Conservation (phyloP, 306 rosid species). For the Prosopis cineraria region DNA sequence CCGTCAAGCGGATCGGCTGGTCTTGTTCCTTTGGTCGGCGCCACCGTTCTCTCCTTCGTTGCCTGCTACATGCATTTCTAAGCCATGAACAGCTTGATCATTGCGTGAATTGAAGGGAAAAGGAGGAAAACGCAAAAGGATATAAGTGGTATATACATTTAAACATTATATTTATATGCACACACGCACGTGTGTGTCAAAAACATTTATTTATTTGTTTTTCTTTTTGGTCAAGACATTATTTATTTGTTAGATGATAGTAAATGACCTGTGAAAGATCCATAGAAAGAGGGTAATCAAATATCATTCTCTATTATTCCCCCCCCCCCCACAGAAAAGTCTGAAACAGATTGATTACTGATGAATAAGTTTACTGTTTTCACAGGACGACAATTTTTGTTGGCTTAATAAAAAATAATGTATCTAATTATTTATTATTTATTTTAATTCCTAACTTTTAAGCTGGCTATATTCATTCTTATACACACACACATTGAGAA, state of each 20-base stretch:
- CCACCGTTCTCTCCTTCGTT: constrained; percentile 49
- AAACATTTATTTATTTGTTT: neutral
- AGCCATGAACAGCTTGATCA: neutral
- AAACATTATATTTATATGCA: neutral
- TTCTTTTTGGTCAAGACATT: too few species aligned
- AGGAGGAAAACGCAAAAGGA: neutral
- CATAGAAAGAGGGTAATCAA: neutral
- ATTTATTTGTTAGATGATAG: neutral
- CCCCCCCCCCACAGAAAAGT: neutral
- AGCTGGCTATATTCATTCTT: neutral
- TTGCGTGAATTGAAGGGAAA: neutral
- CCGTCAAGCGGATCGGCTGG: constrained; percentile 36
- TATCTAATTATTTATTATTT: neutral
- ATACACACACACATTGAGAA: neutral
- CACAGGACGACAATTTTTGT: neutral
- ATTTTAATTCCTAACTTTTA: neutral
- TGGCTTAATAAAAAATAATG: neutral
- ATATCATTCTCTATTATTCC: neutral
- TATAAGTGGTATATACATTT: neutral
- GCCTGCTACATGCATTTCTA: constrained; percentile 35
- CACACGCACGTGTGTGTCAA: neutral
- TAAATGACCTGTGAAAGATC: neutral
- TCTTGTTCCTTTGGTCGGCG: constrained; percentile 47
- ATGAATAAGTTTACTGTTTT: neutral
- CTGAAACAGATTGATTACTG: neutral